Evolutionary conservation across 352 stramenopile species (phyloP), one percentile per base, ranked within the genome.

Genomic region (Globisporangium heterothallicum): DNA sequence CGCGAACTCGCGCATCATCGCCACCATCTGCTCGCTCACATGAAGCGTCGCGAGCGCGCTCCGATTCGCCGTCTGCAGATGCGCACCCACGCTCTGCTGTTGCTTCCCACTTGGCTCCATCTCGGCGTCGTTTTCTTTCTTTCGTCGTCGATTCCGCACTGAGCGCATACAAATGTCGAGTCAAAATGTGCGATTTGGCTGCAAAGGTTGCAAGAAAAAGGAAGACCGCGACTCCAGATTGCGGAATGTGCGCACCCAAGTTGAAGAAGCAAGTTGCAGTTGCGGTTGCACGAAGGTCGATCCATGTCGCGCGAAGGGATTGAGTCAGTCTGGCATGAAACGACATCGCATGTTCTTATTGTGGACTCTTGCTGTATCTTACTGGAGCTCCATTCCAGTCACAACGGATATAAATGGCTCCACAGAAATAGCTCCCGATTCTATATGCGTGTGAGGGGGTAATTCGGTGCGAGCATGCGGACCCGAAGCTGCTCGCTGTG

Each of bases 1-100:
- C 48, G 48, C 29, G 55, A 65, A 71, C 49, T 71, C 59, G 22
- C 46, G 55, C 41, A 68, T 59, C 59, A 68, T 71, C 18, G 41
- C 47, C 27, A 46, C 49, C 57, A 69, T 59, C 53, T 69, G 61
- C 42, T 40, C 47, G 42, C 62, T 52, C 26, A 55, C 62, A 14
- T 18, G 24, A 13, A 70, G 34, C 29, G 62, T 57, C 24, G 55
- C 49, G n/a, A 44, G 56, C 24, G 61, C 57, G 42, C 53, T 45
- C 40, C 30, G 10, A 8, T 36, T 3, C 30, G 30, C 30, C 10
- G 30, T 36, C 30, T 36, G 30, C 5, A 36, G 9, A 8, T 13
- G 30, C 30, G 10, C 6, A 13, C 30, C 30, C 9, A 36, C 9
- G 30, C 6, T 13, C 30, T 36, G 30, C 5, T 3, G 2, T 13